A percentile compares a stretch with the other conserved stretches of the same genome.
phyloP scores from a whole-genome alignment of 495 filamentous ascomycete species.

The Xylaria telfairii region DNA sequence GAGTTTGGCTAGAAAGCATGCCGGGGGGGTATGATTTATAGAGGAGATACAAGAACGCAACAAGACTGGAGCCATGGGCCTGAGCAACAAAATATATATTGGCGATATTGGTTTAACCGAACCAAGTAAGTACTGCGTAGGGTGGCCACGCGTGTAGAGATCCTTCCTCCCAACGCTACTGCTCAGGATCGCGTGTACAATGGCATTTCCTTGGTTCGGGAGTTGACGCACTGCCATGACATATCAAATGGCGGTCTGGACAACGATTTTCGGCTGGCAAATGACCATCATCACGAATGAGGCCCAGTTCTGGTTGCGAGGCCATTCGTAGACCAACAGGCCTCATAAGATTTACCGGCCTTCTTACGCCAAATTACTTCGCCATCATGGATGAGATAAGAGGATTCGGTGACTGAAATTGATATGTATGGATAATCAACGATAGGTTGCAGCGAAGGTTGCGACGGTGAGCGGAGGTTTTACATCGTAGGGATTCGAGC shows the following conservation, averaged over 20 bases:
- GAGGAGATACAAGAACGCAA: too few relatives aligned
- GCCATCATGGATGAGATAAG: background rate
- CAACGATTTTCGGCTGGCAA: background rate
- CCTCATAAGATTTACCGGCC: background rate
- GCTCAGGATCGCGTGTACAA: background rate
- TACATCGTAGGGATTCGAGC: background rate
- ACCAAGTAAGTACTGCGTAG: background rate
- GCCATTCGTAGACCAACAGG: background rate
- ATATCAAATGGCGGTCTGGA: background rate
- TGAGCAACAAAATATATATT: background rate
- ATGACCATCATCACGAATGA: background rate
- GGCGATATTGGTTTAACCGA: background rate
- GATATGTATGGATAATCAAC: background rate
- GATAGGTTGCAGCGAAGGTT: background rate
- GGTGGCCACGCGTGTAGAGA: background rate
- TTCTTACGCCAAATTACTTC: background rate
- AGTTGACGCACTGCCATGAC: background rate
- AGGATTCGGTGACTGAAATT: background rate
- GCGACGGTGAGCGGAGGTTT: background rate
- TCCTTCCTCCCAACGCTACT: background rate
- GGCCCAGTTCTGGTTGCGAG: background rate
- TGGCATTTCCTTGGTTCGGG: background rate
- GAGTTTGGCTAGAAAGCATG: background rate
- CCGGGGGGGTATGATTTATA: background rate
- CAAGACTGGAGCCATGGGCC: too few relatives aligned